Evolutionary conservation across 108 stramenopile genomes (phyloP), one percentile per base, ranked within the genome.

Genomic region (Cyclotella baltica): DNA sequence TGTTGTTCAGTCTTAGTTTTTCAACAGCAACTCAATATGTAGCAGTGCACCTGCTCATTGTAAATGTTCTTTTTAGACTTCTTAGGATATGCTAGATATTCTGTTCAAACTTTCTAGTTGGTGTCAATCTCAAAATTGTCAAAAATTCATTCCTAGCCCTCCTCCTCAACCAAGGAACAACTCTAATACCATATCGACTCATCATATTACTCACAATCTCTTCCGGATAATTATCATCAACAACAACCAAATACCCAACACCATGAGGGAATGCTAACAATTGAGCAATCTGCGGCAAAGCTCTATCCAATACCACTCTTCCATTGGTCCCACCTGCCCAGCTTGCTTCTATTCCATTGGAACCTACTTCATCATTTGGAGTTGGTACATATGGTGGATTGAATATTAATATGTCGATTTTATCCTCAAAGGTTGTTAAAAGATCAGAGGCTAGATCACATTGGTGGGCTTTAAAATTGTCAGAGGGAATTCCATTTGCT

Each of bases 371-470:
- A 0, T 85, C 88, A 43, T 93, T 85, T 0, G 91, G 89, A 13
- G 97, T 98, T 30, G 96, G 94, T 51, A 98, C 97, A 62, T 98
- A 98, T 10, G 97, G 97, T 30, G 97, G 97, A 77, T 98, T 98
- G 84, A 98, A 96, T 19, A 98, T 70, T n/a, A 96, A 61, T 11
- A 91, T 78, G 73, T 96, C 94, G 5, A 95, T 82, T 10, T 38
- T 58, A 10, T 77, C 61, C 52, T 75, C 61, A 37, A 70, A 83
- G 34, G 63, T 33, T 11, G 68, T 48, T 27, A 92, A 47, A 13
- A 92, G 43, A 4, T 88, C 62, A 1, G 72, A 62, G 33, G 89
- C 95, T 70, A 96, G 70, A 78, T 93, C 90, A 57, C 91, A 90
- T 73, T 89, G 86, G 31, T 89, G 33, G n/a, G 86, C 75, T 53